Conservation (phyloP, 2,329 filamentous ascomycete genomes). For the Coleophoma cylindrospora region DNA sequence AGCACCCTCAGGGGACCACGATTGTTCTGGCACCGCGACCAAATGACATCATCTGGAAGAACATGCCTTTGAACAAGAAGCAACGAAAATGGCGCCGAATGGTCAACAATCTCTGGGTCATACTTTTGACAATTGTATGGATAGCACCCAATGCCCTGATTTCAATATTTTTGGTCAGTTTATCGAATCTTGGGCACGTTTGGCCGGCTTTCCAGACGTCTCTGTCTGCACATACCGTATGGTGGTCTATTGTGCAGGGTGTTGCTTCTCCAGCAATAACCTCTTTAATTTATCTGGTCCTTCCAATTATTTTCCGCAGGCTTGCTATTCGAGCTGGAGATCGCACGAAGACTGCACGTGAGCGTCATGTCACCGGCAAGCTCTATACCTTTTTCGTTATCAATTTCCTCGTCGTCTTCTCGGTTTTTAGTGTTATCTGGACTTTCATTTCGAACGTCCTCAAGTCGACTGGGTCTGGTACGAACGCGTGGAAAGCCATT, state of each 20-base stretch:
- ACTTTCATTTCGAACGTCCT: constrained; percentile 64
- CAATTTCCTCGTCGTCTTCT: constrained; percentile 95
- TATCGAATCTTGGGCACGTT: constrained; percentile 72
- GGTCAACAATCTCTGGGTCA: constrained; percentile 80
- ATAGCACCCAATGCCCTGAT: constrained; percentile 91
- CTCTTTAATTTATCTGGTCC: constrained; percentile 78
- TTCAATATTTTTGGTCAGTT: constrained; percentile 85
- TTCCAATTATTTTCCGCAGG: constrained; percentile 88
- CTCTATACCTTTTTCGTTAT: constrained; percentile 95
- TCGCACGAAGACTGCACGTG: constrained; percentile 84
- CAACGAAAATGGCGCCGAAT: constrained; percentile 68
- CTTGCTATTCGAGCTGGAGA: constrained; percentile 82
- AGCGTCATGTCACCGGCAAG: constrained; percentile 85
- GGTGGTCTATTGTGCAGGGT: constrained; percentile 90
- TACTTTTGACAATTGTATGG: constrained; percentile 76
- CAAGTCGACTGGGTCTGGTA: constrained; percentile 46
- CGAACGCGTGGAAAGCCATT: constrained; percentile 66
- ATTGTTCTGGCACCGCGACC: constrained; percentile 79
- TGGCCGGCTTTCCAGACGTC: constrained; percentile 71
- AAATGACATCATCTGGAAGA: constrained; percentile 94
- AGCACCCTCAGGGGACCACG: constrained; percentile 73
- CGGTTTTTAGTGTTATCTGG: constrained; percentile 82
- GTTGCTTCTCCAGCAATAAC: constrained; percentile 82
- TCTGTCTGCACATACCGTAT: constrained; percentile 54
- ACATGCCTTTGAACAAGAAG: constrained; percentile 68